Evolutionary conservation across 768 basidiomycete species (phyloP), one percentile per base, ranked within the genome.

Genomic region (Cantharellus cinnabarinus): DNA sequence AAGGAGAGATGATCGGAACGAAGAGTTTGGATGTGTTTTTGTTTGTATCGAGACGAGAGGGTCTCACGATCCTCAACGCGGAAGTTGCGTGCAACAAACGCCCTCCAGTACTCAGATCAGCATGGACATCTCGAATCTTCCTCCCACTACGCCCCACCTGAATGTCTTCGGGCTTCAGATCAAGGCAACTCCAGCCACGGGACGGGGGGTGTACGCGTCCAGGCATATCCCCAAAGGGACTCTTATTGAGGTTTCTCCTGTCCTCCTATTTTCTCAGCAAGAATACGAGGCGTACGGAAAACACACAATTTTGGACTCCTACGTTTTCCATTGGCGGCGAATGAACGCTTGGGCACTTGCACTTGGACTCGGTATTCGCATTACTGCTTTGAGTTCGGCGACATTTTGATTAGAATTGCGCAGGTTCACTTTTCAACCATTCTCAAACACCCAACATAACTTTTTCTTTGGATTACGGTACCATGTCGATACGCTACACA

Each of bases 381-480:
- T 35, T 35, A 7, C 34, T 29, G 20, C 20, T 29, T 29, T 29
- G 20, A 29, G 20, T 29, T 29, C 20, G 20, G 20, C 20, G 20
- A 29, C 20, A 29, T 29, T 29, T 29, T 29, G 20, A 29, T 29
- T 29, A 29, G 20, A 29, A 29, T n/a, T 38, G 50, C 41, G 48
- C 61, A 87, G 88, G 88, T 3, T 89, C 86, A 2, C 65, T 90
- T 5, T 88, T 90, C 71, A 90, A 89, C 66, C 86, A 88, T 69
- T 79, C 81, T 0, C 71, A 76, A 37, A 60, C 29, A 2, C 86
- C 85, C 3, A 89, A 89, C 68, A 76, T 87, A 15, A 78, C 81
- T 0, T 88, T 79, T 68, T 70, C 70, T 0, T 67, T 82, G 14
- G 79, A 86, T 61, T 61, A 68, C 0, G 61, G 68, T 0, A 76